Conservation (phyloP, 352 stramenopile species). For the Phytophthora litchii region DNA sequence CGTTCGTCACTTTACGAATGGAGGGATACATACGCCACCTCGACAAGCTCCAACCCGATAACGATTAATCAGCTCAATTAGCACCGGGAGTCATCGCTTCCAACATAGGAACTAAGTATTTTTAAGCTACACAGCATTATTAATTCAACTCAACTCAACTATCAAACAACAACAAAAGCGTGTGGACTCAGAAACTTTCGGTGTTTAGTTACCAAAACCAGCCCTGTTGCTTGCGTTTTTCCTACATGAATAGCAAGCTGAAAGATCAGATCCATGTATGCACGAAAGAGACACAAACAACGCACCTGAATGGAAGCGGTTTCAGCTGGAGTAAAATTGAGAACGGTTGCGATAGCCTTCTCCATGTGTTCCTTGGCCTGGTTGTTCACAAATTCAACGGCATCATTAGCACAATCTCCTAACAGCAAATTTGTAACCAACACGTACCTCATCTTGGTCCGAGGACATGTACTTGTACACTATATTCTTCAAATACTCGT, state of each 20-base stretch:
- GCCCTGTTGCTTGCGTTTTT: slow-evolving; percentile 65
- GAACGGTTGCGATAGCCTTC: slow-evolving; percentile 86
- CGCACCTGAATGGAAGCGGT: slow-evolving; percentile 60
- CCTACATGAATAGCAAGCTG: slow-evolving; percentile 20
- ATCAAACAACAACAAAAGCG: slow-evolving; percentile 3
- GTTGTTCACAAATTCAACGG: slow-evolving; percentile 8
- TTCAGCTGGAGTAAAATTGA: slow-evolving; percentile 83
- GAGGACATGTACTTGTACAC: slow-evolving; percentile 92
- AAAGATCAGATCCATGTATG: background rate
- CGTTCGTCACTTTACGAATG: slow-evolving; percentile 37
- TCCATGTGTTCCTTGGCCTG: slow-evolving; percentile 89
- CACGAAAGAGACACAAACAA: background rate
- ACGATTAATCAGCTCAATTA: slow-evolving; percentile 38
- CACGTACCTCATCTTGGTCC: slow-evolving; percentile 73
- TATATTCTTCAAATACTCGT: slow-evolving; percentile 92
- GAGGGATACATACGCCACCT: slow-evolving; percentile 36
- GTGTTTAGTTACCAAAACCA: slow-evolving; percentile 66
- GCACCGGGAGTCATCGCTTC: slow-evolving; percentile 1
- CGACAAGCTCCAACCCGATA: slow-evolving; percentile 24
- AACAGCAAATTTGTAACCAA: background rate
- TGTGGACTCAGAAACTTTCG: slow-evolving; percentile 19
- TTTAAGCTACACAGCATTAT: slow-evolving; percentile 9
- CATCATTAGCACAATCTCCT: background rate
- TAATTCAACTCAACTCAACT: slow-evolving; percentile 18
- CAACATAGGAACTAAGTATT: slow-evolving; percentile 6